Conservation (phyloP, 1,284 basidiomycete species). For the Pholiota adiposa region DNA sequence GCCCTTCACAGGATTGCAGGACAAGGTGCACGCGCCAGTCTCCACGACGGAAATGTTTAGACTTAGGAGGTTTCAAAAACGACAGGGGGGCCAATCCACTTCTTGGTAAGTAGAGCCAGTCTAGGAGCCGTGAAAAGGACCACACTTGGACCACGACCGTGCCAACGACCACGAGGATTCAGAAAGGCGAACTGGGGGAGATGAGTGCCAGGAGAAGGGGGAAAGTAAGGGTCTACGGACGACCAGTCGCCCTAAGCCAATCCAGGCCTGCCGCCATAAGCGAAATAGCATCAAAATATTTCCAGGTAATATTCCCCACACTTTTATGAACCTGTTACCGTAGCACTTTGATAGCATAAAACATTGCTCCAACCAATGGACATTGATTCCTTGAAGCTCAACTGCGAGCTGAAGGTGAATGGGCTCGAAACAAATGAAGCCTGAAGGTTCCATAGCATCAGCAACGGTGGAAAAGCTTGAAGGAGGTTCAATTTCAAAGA, state of each 20-base stretch:
- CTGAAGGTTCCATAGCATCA: no score
- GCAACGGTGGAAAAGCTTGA: no score
- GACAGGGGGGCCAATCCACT: background rate
- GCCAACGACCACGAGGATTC: slow-evolving; percentile 1
- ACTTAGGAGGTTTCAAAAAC: background rate
- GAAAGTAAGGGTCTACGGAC: background rate
- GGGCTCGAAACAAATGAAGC: no score
- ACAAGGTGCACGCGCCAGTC: background rate
- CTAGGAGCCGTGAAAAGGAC: background rate
- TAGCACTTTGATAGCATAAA: background rate
- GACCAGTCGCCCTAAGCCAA: background rate
- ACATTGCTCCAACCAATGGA: background rate
- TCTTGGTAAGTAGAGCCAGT: background rate
- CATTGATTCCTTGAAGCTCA: background rate
- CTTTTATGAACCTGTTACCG: slow-evolving; percentile 1
- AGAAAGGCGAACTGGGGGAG: background rate
- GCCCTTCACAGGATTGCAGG: background rate
- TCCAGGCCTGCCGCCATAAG: slow-evolving; percentile 13
- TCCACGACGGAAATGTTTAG: no score
- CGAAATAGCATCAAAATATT: slow-evolving; percentile 14
- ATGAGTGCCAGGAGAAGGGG: background rate
- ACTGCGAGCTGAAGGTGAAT: background rate
- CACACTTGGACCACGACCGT: background rate
- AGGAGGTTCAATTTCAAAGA: no score
- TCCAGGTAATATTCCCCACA: slow-evolving; percentile 14